Conservation (phyloP, 2,329 filamentous ascomycete genomes). For the Aspergillus carbonarius region DNA sequence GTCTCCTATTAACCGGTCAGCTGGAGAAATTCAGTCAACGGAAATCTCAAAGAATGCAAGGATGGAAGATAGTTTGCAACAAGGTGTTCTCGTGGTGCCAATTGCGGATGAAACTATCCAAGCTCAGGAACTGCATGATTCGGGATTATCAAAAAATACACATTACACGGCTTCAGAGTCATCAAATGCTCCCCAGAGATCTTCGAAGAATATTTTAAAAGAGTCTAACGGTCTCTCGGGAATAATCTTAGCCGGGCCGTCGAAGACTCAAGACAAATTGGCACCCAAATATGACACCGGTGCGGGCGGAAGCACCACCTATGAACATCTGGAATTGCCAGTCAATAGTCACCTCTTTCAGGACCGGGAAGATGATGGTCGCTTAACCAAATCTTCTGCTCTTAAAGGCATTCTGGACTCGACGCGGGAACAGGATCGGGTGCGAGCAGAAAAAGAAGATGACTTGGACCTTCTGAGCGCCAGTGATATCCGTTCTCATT, state of each 20-base stretch:
- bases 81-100: background rate
- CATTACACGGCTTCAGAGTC: background rate
- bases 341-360: background rate
- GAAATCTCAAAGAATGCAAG: background rate
- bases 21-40: background rate
- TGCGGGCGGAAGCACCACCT: background rate
- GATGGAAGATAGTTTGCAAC: background rate
- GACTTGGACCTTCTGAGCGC: conserved; percentile 36
- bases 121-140: background rate
- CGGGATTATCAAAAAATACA: background rate
- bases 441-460: conserved; percentile 25
- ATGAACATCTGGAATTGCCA: background rate
- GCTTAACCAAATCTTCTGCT: background rate
- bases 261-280: background rate
- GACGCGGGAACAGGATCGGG: conserved; percentile 1
- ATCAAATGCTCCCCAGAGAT: no score
- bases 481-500: conserved; percentile 37
- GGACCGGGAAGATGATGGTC: background rate
- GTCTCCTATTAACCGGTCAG: background rate
- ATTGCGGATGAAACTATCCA: background rate
- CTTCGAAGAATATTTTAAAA: background rate
- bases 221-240: background rate
- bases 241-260: background rate
- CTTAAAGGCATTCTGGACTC: no score
- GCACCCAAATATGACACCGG: background rate